Conservation (phyloP, 768 basidiomycete genomes). For the Gymnopilus dilepis region DNA sequence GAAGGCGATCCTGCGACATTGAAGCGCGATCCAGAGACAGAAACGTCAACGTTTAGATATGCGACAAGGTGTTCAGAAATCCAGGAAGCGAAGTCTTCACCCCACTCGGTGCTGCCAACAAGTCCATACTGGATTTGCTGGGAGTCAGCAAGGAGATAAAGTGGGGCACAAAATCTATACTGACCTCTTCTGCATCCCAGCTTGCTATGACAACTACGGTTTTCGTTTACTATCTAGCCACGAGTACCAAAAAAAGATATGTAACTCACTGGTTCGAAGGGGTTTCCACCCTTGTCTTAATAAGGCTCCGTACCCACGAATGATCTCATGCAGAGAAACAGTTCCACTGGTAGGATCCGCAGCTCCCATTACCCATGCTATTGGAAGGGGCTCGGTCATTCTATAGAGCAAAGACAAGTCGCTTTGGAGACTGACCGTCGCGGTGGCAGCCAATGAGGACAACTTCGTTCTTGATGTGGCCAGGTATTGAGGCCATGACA, state of each 20-base stretch:
- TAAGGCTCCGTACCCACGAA: constrained; percentile 74
- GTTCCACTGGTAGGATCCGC: constrained; percentile 84
- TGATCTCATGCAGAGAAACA: constrained; percentile 75
- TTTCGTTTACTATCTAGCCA: not conserved
- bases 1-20: constrained; percentile 73
- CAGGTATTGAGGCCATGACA: constrained; percentile 78
- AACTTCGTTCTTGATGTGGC: constrained; percentile 82
- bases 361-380: constrained; percentile 81
- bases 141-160: constrained; percentile 7
- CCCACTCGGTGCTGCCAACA: constrained; percentile 91
- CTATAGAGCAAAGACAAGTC: not conserved
- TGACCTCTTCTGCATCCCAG: constrained; percentile 79
- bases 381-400: not conserved
- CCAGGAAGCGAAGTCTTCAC: constrained; percentile 88
- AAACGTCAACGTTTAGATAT: constrained; percentile 84
- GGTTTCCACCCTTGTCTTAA: constrained; percentile 83
- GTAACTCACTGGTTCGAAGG: constrained; percentile 54
- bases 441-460: constrained; percentile 89
- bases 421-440: constrained; percentile 59
- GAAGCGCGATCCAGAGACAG: constrained; percentile 68
- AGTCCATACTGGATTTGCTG: constrained; percentile 55
- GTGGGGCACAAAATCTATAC: constrained; percentile 28
- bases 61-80: constrained; percentile 80
- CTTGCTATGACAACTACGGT: constrained; percentile 63
- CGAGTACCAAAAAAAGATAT: not conserved